Conservation (phyloP, 1,284 basidiomycete genomes). For the Trametes hirsuta region DNA sequence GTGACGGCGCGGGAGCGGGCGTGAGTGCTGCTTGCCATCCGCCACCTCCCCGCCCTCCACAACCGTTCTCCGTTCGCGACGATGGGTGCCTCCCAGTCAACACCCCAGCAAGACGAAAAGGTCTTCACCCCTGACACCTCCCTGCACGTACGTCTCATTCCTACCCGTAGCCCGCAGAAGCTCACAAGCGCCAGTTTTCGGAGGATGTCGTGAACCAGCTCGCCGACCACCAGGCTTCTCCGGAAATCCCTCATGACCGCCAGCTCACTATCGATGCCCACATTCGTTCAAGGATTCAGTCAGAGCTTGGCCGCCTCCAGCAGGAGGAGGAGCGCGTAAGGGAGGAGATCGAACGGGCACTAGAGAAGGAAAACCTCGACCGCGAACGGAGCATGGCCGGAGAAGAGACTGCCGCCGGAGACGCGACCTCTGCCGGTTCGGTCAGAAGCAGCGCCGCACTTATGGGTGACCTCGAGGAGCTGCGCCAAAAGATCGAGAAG, state of each 20-base stretch:
- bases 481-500: conserved; percentile 71
- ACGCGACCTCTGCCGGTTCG: conserved; percentile 42
- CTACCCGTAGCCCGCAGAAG: conserved; percentile 3
- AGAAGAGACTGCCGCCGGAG: conserved; percentile 35
- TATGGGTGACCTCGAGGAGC: conserved; percentile 73
- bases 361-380: conserved; percentile 83
- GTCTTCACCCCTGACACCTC: conserved; percentile 66
- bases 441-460: conserved; percentile 64
- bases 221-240: conserved; percentile 59
- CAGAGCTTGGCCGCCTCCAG: conserved; percentile 63
- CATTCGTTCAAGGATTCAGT: conserved; percentile 67
- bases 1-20: too few species aligned
- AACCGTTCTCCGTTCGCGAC: not conserved
- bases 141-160: conserved; percentile 54
- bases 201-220: conserved; percentile 76
- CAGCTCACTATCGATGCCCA: conserved; percentile 73
- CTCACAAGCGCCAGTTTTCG: conserved; percentile 58
- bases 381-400: conserved; percentile 60
- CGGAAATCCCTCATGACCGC: conserved; percentile 62
- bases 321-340: conserved; percentile 68
- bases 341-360: conserved; percentile 66
- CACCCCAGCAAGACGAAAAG: conserved; percentile 53
- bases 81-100: conserved; percentile 75
- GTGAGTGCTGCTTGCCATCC: not conserved
- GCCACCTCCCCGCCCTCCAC: not conserved